Evolutionary conservation across 164 flowering plant genomes (phyloP).

Genomic region (Taxillus chinensis): DNA sequence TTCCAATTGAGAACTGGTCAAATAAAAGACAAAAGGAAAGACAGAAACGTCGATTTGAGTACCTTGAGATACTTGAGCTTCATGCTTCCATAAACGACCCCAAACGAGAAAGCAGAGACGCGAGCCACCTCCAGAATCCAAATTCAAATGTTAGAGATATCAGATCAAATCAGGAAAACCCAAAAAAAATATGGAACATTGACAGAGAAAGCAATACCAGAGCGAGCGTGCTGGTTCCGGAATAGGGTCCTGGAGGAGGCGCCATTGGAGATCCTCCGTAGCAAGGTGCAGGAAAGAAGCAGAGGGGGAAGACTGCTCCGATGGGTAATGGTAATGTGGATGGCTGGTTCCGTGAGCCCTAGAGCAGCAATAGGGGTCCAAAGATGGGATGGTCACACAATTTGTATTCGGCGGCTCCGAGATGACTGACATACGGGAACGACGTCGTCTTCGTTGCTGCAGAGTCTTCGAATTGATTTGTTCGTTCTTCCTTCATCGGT

Average conservation of each 20-base stretch:
- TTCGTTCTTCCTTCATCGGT: no score
- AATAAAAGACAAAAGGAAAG: no score
- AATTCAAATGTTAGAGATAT: not conserved
- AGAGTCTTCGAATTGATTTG: no score
- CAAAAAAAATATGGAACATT: not conserved
- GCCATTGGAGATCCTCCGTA: constrained; percentile 27
- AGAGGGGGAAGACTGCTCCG: not conserved
- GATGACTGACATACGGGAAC: no score
- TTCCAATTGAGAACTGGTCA: no score
- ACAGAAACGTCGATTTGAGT: not conserved
- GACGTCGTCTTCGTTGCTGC: no score
- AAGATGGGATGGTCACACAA: no score
- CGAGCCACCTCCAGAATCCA: constrained; percentile 51
- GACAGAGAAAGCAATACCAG: constrained; percentile 25
- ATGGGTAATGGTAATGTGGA: no score
- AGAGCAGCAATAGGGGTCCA: no score
- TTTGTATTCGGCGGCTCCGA: no score
- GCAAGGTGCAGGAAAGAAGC: not conserved
- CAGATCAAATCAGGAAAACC: not conserved
- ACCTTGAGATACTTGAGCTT: constrained; percentile 71
- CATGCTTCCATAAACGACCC: constrained; percentile 54
- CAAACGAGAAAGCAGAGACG: constrained; percentile 55
- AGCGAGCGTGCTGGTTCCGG: constrained; percentile 71
- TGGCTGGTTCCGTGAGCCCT: no score
- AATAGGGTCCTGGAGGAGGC: constrained; percentile 58